phyloP scores from a whole-genome alignment of 495 filamentous ascomycete genomes.

The Amniculicola lignicola region DNA sequence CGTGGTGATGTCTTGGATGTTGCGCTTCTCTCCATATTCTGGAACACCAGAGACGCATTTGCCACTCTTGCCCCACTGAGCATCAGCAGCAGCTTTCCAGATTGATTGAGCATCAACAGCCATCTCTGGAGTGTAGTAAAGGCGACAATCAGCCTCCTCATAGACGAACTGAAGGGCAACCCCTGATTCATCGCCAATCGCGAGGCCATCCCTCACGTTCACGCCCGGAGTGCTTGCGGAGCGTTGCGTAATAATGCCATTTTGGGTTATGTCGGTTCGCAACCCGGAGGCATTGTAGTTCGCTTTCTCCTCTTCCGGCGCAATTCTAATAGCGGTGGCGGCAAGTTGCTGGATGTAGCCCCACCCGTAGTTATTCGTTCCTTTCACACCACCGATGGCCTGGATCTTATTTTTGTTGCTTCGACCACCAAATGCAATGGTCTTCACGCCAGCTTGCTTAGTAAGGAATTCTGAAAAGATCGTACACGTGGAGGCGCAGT shows the following conservation, averaged over 20 bases:
- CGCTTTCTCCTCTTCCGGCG: neutral
- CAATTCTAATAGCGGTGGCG: neutral
- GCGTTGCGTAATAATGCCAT: conserved; percentile 13
- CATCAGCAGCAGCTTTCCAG: conserved; percentile 38
- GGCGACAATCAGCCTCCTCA: conserved; percentile 40
- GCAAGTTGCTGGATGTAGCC: conserved; percentile 24
- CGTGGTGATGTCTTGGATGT: conserved; percentile 13
- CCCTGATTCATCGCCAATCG: conserved; percentile 29
- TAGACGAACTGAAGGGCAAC: conserved; percentile 41
- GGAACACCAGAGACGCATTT: conserved; percentile 19
- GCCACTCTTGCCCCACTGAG: conserved; percentile 30
- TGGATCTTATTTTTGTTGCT: conserved; percentile 58
- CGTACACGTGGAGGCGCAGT: conserved; percentile 63
- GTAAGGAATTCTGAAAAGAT: conserved; percentile 57
- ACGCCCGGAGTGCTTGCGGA: conserved; percentile 15
- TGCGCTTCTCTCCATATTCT: conserved; percentile 8
- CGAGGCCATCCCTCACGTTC: conserved; percentile 39
- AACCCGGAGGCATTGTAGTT: conserved; percentile 7
- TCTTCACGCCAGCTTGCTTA: conserved; percentile 55
- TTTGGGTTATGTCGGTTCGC: neutral
- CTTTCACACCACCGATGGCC: conserved; percentile 60
- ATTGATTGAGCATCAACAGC: conserved; percentile 34
- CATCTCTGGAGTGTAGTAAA: conserved; percentile 40
- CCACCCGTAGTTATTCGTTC: conserved; percentile 36
- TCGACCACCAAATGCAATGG: conserved; percentile 60